Evolutionary conservation across 164 flowering plant species (phyloP).

Genomic region (Sextonia rubra): DNA sequence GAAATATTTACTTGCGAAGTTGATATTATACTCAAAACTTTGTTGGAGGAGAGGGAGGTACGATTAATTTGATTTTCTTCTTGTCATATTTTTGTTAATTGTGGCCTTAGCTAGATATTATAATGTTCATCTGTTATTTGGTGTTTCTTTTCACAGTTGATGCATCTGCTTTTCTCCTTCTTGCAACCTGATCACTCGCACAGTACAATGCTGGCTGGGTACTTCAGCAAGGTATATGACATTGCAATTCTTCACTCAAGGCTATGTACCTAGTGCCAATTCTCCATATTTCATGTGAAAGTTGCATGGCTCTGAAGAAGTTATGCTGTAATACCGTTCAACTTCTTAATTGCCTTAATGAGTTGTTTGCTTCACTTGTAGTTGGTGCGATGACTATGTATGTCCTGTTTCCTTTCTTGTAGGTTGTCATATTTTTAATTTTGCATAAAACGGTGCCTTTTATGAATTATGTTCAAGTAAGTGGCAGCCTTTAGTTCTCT

Average conservation of each 20-base stretch:
- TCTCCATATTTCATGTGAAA: conserved; percentile 3
- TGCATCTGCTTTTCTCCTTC: conserved; percentile 84
- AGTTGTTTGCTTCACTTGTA: background rate
- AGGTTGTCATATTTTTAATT: conserved; percentile 88
- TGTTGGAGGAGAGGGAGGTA: conserved; percentile 92
- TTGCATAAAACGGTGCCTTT: conserved; percentile 73
- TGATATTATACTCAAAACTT: conserved; percentile 78
- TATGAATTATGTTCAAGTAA: conserved; percentile 80
- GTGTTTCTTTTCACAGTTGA: conserved; percentile 49
- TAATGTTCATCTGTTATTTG: conserved; percentile 6
- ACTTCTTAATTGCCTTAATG: background rate
- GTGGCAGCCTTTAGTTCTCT: conserved; percentile 15
- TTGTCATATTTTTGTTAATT: background rate
- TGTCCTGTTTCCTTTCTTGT: conserved; percentile 15
- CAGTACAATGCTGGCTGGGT: conserved; percentile 74
- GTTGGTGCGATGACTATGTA: background rate
- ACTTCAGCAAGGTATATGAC: conserved; percentile 78
- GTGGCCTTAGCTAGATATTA: background rate
- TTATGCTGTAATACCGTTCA: background rate
- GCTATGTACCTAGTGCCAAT: conserved; percentile 3
- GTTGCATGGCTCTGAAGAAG: background rate
- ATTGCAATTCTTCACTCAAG: background rate
- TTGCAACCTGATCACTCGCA: conserved; percentile 68
- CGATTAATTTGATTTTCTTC: background rate
- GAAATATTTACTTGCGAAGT: conserved; percentile 96